phyloP scores from a whole-genome alignment of 75 land plant genomes.

The Picea sitchensis region DNA sequence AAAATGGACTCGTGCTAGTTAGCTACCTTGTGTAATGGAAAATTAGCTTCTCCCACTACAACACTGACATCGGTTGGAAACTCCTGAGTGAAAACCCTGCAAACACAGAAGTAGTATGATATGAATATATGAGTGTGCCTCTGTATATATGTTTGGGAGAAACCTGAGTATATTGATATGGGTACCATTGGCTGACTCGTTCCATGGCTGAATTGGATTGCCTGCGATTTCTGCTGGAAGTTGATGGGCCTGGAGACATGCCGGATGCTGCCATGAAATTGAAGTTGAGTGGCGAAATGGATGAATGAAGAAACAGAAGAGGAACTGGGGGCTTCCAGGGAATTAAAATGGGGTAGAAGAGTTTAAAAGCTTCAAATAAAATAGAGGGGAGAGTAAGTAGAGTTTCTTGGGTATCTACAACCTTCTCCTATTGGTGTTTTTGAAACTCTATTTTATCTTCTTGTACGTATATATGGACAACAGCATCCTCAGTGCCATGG shows the following conservation, averaged over 20 bases:
- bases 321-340: no score
- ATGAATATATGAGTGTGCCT: background rate
- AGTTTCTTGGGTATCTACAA: no score
- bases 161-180: background rate
- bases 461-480: no score
- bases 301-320: no score
- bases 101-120: background rate
- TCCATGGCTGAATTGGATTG: conserved; percentile 42
- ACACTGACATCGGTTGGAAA: conserved; percentile 83
- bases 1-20: no score
- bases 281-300: no score
- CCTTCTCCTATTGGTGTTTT: no score
- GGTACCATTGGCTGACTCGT: conserved; percentile 61
- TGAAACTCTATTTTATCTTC: no score
- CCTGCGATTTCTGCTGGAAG: conserved; percentile 14
- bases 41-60: conserved; percentile 56
- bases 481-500: no score
- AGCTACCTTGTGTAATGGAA: conserved; percentile 83
- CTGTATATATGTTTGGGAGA: background rate
- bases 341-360: no score
- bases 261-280: background rate
- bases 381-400: no score
- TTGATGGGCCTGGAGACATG: background rate
- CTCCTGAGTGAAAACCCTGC: conserved; percentile 63
- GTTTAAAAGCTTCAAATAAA: no score